These are phyloP conservation scores for Ophiostoma piceae DNA, from an alignment of 2,329 filamentous ascomycete genomes.

Conservation along the genomic window DNA sequence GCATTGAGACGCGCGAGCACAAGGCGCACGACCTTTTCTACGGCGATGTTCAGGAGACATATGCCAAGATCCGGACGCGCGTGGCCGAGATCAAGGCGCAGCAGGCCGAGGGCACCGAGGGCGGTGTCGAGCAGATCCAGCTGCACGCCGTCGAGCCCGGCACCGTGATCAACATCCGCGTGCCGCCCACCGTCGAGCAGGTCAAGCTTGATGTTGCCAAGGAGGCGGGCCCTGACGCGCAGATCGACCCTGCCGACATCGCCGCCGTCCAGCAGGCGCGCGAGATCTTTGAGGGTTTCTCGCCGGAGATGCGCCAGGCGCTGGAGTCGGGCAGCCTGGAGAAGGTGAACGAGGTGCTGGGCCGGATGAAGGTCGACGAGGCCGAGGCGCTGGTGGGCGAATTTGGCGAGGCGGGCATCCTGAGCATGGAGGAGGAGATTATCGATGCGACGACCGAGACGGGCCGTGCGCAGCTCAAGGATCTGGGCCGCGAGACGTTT, in stretches of 20 bases:
- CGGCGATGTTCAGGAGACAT: slow-evolving; percentile 88
- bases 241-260: slow-evolving; percentile 51
- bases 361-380: slow-evolving; percentile 76
- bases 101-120: slow-evolving; percentile 36
- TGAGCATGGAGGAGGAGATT: slow-evolving; percentile 87
- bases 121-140: slow-evolving; percentile 90
- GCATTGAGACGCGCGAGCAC: slow-evolving; percentile 83
- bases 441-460: slow-evolving; percentile 92
- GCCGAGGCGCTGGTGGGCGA: slow-evolving; percentile 76
- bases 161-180: slow-evolving; percentile 82
- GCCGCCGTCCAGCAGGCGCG: slow-evolving; percentile 59
- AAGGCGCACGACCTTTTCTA: slow-evolving; percentile 86
- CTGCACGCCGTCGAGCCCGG: slow-evolving; percentile 91
- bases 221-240: slow-evolving; percentile 34
- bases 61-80: slow-evolving; percentile 71
- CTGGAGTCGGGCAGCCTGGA: slow-evolving; percentile 86
- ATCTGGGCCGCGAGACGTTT: slow-evolving; percentile 51
- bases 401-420: slow-evolving; percentile 52
- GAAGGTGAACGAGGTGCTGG: slow-evolving; percentile 78
- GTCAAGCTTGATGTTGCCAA: background rate
- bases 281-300: slow-evolving; percentile 76
- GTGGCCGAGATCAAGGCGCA: slow-evolving; percentile 63
- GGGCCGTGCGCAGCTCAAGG: slow-evolving; percentile 69
- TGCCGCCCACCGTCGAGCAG: slow-evolving; percentile 61
- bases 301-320: slow-evolving; percentile 70